Evolutionary conservation across 805 yeast species (phyloP), one percentile per base, ranked within the genome.

Genomic region (Ogataea nonfermentans): DNA sequence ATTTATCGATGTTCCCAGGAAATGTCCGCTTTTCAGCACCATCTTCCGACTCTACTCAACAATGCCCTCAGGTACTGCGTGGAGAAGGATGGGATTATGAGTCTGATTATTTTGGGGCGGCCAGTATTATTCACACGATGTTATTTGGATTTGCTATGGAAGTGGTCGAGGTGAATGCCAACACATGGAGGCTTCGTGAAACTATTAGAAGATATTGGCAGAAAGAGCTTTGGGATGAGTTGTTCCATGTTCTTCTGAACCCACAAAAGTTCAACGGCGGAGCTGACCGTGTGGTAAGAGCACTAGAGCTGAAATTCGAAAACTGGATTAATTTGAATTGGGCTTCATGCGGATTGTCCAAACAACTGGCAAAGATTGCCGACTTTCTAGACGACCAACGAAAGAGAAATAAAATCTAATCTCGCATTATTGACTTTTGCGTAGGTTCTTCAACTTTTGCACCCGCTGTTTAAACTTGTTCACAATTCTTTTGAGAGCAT

Each of bases 41-140:
- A 48, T 79, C 84, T 40, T 84, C 77, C 47, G 47, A 45, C 16
- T 95, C 84, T 49, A 19, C 22, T 19, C 22, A 19, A 19, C 8
- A 8, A 9, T 86, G 95, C 55, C 76, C 77, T 4, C 87, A 82
- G 51, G 77, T 85, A 79, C 65, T 77, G 38, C 60, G 71, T 3
- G 66, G 72, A 4, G 53, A 67, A 35, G 73, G 83, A 0, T 89
- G 95, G 95, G 74, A 76, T 2, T 85, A 73, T 53, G 88, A 89
- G 55, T 80, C 82, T 3, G 97, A 89, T 62, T 87, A 87, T 56
- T 84, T 74, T 57, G 96, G 96, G 0, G 46, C 86, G 13, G 96
- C 96, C 0, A 74, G 79, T 24, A 74, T 84, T 0, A 65, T 87
- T 2, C 91, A 88, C 52, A 71, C 80, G 0, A 62, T 89, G 71